Evolutionary conservation across 75 land plant genomes (phyloP).

Genomic region (Azolla pinnata): DNA sequence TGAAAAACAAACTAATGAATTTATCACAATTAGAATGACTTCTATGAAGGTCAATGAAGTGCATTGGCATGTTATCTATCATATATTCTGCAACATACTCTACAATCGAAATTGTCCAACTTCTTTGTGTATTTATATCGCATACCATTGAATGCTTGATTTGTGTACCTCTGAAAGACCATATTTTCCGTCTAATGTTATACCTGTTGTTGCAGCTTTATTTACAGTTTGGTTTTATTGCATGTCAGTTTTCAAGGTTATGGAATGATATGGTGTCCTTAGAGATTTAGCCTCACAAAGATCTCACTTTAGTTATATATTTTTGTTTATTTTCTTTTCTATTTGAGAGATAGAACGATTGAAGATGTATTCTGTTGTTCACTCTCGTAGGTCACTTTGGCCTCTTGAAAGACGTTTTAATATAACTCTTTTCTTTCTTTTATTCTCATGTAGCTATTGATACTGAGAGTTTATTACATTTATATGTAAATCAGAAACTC

Average conservation of each 20-base stretch:
- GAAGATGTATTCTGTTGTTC: not conserved
- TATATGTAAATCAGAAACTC: not conserved
- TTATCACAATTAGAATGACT: not conserved
- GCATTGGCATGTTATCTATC: not conserved
- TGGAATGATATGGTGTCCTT: too few species aligned
- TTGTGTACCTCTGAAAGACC: too few species aligned
- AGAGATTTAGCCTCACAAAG: too few species aligned
- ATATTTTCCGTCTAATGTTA: too few species aligned
- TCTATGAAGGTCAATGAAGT: too few species aligned
- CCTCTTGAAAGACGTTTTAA: not conserved
- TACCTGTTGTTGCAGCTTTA: too few species aligned
- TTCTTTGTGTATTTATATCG: too few species aligned
- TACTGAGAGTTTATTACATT: not conserved
- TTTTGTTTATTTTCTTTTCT: not conserved
- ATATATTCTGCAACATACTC: constrained; percentile 4
- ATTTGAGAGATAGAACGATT: not conserved
- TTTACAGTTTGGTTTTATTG: too few species aligned
- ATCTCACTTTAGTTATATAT: too few species aligned
- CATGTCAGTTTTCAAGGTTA: too few species aligned
- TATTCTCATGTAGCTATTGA: not conserved
- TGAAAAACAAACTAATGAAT: not conserved
- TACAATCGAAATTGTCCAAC: too few species aligned
- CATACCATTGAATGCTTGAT: too few species aligned
- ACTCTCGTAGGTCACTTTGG: not conserved
- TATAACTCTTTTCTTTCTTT: not conserved